These are phyloP conservation scores for Hysterangium stoloniferum DNA, from an alignment of 768 basidiomycete genomes.

Conservation along the genomic window DNA sequence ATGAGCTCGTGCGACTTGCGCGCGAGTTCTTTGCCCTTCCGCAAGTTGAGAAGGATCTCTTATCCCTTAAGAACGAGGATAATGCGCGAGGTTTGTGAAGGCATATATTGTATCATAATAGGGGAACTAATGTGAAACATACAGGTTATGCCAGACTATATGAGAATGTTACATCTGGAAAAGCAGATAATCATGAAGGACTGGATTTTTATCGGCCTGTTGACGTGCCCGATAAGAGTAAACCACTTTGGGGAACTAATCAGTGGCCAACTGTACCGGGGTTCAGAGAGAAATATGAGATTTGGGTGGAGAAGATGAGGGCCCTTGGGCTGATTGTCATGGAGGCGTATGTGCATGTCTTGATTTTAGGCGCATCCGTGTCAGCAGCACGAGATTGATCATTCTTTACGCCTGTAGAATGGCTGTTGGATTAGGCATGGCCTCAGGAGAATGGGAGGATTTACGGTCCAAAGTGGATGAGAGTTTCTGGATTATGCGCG, in stretches of 20 bases:
- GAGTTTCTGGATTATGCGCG: constrained; percentile 85
- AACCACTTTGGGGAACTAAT: constrained; percentile 76
- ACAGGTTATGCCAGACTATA: constrained; percentile 73
- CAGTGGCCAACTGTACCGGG: constrained; percentile 64
- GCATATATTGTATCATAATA: background rate
- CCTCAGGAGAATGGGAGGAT: constrained; percentile 56
- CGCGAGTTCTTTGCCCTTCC: constrained; percentile 66
- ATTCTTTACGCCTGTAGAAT: constrained; percentile 42
- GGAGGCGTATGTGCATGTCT: constrained; percentile 58
- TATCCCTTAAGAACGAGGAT: constrained; percentile 64
- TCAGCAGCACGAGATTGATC: background rate
- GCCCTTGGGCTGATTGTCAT: constrained; percentile 71
- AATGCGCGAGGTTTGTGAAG: constrained; percentile 56
- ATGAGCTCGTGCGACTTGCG: constrained; percentile 57
- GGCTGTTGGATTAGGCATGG: constrained; percentile 74
- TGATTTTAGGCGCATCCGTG: background rate
- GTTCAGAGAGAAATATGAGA: constrained; percentile 59
- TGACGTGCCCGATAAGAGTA: constrained; percentile 57
- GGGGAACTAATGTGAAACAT: background rate
- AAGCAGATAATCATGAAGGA: constrained; percentile 79
- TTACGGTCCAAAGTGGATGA: constrained; percentile 68
- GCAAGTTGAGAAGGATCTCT: constrained; percentile 69
- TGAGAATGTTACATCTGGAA: constrained; percentile 83
- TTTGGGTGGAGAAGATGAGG: constrained; percentile 85
- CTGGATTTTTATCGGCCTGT: constrained; percentile 78